Conservation (phyloP, 768 basidiomycete species). For the Boletus edulis region DNA sequence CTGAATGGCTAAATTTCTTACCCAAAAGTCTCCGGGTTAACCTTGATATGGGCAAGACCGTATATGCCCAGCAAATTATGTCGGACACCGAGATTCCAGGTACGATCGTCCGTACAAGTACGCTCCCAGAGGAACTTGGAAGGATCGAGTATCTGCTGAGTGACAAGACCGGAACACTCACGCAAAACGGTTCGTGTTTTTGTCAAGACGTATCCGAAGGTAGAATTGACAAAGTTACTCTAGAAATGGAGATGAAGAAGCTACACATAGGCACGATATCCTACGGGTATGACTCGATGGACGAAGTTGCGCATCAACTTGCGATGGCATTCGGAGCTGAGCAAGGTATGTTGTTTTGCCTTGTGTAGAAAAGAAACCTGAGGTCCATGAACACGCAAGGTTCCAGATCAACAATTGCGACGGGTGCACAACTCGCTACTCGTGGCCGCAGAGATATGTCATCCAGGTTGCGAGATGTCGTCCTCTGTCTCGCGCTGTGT, state of each 20-base stretch:
- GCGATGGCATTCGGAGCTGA: constrained; percentile 76
- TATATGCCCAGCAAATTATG: constrained; percentile 96
- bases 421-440: constrained; percentile 79
- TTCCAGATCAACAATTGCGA: constrained; percentile 52
- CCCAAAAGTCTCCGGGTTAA: constrained; percentile 87
- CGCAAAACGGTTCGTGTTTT: constrained; percentile 78
- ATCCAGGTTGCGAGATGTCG: constrained; percentile 87
- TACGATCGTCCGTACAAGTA: constrained; percentile 97
- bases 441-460: constrained; percentile 94
- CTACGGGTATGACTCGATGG: constrained; percentile 97
- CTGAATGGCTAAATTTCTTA: background rate
- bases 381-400: constrained; percentile 32
- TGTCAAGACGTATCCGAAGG: background rate
- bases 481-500: constrained; percentile 89
- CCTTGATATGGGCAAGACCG: constrained; percentile 99
- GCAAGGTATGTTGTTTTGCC: constrained; percentile 37
- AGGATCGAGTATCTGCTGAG: constrained; percentile 94
- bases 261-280: constrained; percentile 99
- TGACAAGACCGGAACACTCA: constrained; percentile 97
- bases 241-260: constrained; percentile 99
- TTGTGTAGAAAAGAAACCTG: background rate
- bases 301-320: constrained; percentile 94
- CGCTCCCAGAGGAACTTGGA: constrained; percentile 94
- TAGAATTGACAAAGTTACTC: background rate
- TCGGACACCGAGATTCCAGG: constrained; percentile 88